These are phyloP conservation scores for Micractinium conductrix DNA, from an alignment of 139 green algal genomes.

Conservation along the genomic window DNA sequence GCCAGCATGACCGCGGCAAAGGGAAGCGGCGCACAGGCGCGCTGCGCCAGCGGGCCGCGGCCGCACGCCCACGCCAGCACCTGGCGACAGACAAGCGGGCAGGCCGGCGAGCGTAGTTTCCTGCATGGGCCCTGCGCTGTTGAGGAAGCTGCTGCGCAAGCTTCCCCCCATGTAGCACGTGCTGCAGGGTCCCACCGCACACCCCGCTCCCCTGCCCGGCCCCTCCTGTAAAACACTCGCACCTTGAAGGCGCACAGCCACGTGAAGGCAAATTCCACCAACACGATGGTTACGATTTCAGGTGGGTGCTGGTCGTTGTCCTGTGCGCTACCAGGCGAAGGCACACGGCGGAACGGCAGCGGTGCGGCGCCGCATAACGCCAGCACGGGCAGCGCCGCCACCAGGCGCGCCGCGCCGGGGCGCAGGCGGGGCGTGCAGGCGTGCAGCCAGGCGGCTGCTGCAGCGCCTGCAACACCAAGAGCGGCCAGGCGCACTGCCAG, in stretches of 20 bases:
- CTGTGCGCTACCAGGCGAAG: not conserved
- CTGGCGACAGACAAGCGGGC: not conserved
- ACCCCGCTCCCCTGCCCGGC: not conserved
- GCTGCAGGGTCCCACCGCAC: not conserved
- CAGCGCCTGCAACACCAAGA: no score
- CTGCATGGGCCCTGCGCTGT: no score
- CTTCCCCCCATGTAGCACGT: no score
- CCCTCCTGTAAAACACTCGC: not conserved
- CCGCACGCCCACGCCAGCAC: constrained; percentile 35
- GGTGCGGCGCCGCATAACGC: not conserved
- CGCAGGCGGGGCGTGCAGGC: not conserved
- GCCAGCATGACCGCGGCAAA: constrained; percentile 34
- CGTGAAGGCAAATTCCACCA: constrained; percentile 25
- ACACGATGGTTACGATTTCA: constrained; percentile 29
- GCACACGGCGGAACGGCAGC: not conserved
- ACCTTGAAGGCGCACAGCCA: constrained; percentile 54
- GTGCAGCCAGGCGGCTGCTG: not conserved
- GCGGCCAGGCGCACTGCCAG: no score
- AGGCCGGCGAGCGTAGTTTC: not conserved
- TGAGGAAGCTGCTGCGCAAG: not conserved
- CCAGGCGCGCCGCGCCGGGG: not conserved
- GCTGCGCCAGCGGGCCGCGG: constrained; percentile 25
- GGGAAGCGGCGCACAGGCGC: constrained; percentile 4
- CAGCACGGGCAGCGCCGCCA: not conserved
- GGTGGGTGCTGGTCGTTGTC: not conserved